These are phyloP conservation scores for Nicotiana knightiana DNA, from an alignment of 257 asterid genomes.

Conservation along the genomic window DNA sequence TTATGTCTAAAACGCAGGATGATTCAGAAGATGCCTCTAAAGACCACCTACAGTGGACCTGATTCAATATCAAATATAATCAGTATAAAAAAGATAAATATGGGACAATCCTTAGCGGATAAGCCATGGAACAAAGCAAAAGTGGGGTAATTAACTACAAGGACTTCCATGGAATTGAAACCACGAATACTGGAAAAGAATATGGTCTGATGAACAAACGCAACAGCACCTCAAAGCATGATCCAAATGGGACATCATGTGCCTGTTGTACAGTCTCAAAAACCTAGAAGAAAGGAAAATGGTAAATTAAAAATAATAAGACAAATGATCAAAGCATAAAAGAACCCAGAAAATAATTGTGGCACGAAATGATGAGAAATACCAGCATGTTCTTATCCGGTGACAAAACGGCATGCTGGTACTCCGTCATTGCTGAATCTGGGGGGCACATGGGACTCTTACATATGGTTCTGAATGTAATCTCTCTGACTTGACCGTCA, in stretches of 20 bases:
- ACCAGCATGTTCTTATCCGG: slow-evolving; percentile 73
- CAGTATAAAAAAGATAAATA: background rate
- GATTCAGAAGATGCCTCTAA: slow-evolving; percentile 54
- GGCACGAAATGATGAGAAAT: slow-evolving; percentile 5
- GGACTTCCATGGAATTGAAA: background rate
- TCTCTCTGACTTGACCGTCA: slow-evolving; percentile 82
- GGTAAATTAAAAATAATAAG: background rate
- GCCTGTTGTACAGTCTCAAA: slow-evolving; percentile 91
- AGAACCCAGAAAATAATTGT: background rate
- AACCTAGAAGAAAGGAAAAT: slow-evolving; percentile 36
- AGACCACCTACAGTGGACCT: slow-evolving; percentile 82
- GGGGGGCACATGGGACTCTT: slow-evolving; percentile 95
- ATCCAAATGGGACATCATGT: slow-evolving; percentile 91
- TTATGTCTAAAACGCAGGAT: slow-evolving; percentile 58
- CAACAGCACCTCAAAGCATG: slow-evolving; percentile 74
- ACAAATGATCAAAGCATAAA: slow-evolving; percentile 1
- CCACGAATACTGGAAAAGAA: background rate
- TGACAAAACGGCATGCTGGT: slow-evolving; percentile 61
- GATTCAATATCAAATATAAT: slow-evolving; percentile 22
- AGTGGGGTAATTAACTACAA: background rate
- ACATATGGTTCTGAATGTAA: slow-evolving; percentile 63
- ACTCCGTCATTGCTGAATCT: slow-evolving; percentile 84
- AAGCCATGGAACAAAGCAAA: background rate
- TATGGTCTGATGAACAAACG: background rate
- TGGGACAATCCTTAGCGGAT: background rate